Base-by-base conservation (phyloP, 2,329 filamentous ascomycete species). In the Rachicladosporium sp. region DNA sequence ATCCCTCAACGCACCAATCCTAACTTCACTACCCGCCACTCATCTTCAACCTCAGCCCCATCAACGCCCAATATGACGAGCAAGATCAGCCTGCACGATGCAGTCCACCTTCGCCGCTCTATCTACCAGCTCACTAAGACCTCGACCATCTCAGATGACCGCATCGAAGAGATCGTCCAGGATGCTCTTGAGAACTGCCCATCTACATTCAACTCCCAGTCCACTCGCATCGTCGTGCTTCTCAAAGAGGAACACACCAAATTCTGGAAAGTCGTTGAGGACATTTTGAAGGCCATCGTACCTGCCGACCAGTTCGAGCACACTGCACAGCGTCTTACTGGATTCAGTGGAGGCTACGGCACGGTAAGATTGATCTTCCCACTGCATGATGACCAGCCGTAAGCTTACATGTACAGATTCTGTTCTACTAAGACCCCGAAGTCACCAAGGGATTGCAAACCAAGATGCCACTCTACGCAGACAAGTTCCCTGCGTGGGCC, bases 181-280 rank as follows among this genome's bases (percentile, higher is more conserved):
- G 54, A 66, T 42, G 69, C 76, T 40, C 68, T 91, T 50, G 67
- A 76, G 43, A 70, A 86, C 60, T 71, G 80, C 2, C 88, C 88
- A 32, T 81, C 76, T 38, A 78, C 80, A 48, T 95, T 94, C 79
- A 94, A 95, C 76, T 82, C 78, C 32, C 88, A 94, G 69, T 78
- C 78, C 50, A 81, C 83, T 50, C 80, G 88, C 43, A 66, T 82
- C 43, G 73, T 93, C 35, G 73, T 94, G 37, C 75, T 95, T 40
- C 71, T 91, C 55, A 80, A 82, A 54, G 74, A 73, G 46, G 82
- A 94, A 62, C 88, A 95, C 68, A 78, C 87, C 53, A 81, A 82
- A 67, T 76, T 93, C 51, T 95, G 88, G 89, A 79, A 85, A 58
- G 69, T 86, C 43, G 71, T 77, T 40, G 63, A 68, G 44, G 75